A percentile compares a stretch with the other conserved stretches of the same genome.
Conservation (phyloP, 2,329 filamentous ascomycete genomes). For the Mycogone perniciosa region DNA sequence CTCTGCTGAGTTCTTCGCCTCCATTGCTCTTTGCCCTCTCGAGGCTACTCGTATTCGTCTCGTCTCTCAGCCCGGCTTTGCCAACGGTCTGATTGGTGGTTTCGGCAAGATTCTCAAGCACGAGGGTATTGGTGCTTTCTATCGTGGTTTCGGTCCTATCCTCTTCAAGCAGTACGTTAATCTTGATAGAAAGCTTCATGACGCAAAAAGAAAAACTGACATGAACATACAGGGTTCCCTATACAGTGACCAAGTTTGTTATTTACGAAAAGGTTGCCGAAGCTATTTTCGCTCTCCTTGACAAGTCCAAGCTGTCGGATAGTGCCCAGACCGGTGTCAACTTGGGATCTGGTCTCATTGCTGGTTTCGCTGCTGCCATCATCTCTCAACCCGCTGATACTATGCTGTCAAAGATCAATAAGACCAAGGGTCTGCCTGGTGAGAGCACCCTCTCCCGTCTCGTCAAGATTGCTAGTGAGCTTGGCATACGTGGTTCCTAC, state of each 20-base stretch:
- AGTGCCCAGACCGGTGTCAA: conserved; percentile 66
- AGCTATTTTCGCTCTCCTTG: conserved; percentile 54
- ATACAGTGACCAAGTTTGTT: conserved; percentile 84
- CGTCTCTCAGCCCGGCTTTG: conserved; percentile 73
- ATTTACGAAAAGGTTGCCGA: conserved; percentile 76
- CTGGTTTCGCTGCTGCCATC: conserved; percentile 67
- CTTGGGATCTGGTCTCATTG: conserved; percentile 41
- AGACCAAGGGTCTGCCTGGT: conserved; percentile 72
- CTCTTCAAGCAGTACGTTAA: conserved; percentile 39
- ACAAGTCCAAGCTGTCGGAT: conserved; percentile 59
- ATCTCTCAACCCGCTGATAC: conserved; percentile 79
- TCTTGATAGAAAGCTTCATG: background rate
- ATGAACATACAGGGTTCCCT: conserved; percentile 54
- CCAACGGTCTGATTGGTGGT: conserved; percentile 63
- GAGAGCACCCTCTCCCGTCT: conserved; percentile 68
- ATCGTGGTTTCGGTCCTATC: conserved; percentile 76
- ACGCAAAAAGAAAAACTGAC: conserved; percentile 13
- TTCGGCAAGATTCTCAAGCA: conserved; percentile 69
- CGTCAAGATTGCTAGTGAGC: conserved; percentile 73
- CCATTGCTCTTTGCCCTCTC: conserved; percentile 74
- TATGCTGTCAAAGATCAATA: conserved; percentile 84
- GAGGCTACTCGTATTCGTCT: conserved; percentile 85
- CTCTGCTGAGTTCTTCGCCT: conserved; percentile 55
- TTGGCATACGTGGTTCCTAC: conserved; percentile 66
- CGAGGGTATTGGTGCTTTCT: conserved; percentile 74